Evolutionary conservation across 164 flowering plant species (phyloP).

Genomic region (Brasenia schreberi): DNA sequence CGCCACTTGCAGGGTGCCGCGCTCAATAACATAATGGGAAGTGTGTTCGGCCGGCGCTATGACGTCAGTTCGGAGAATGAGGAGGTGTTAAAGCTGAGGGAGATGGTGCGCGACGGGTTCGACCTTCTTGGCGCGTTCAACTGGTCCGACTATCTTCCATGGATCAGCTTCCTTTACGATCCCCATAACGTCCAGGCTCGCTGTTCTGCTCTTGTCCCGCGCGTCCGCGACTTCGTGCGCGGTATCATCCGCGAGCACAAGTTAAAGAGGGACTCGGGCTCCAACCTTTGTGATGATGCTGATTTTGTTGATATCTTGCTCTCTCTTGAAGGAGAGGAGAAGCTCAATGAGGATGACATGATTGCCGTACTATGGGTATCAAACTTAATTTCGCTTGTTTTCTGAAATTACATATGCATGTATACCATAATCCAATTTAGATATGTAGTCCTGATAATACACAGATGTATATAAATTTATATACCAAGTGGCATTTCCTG

Average conservation of each 20-base stretch:
- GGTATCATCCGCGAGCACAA: slow-evolving; percentile 30
- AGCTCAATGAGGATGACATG: slow-evolving; percentile 46
- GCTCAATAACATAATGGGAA: slow-evolving; percentile 48
- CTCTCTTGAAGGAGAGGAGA: slow-evolving; percentile 40
- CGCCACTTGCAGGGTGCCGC: slow-evolving; percentile 44
- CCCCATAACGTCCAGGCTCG: slow-evolving; percentile 26
- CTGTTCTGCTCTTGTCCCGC: slow-evolving; percentile 40
- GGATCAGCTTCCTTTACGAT: slow-evolving; percentile 43
- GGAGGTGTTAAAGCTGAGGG: slow-evolving; percentile 25
- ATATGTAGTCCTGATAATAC: too few species aligned
- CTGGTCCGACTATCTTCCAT: slow-evolving; percentile 61
- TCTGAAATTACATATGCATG: not conserved
- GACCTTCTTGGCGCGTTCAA: slow-evolving; percentile 72
- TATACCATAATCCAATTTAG: too few species aligned
- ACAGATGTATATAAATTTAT: too few species aligned
- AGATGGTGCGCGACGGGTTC: slow-evolving; percentile 63
- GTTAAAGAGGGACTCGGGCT: slow-evolving; percentile 8
- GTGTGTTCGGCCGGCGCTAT: slow-evolving; percentile 55
- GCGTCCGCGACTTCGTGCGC: slow-evolving; percentile 33
- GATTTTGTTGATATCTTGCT: slow-evolving; percentile 55
- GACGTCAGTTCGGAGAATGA: slow-evolving; percentile 21
- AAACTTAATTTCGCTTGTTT: not conserved
- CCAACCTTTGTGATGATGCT: slow-evolving; percentile 4
- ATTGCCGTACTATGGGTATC: slow-evolving; percentile 50
- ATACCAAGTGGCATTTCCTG: too few species aligned